A percentile compares a stretch with the other conserved stretches of the same genome.
These are phyloP conservation scores for Trichoderma citrinoviride DNA, from an alignment of 2,329 filamentous ascomycete genomes.

Conservation along the genomic window DNA sequence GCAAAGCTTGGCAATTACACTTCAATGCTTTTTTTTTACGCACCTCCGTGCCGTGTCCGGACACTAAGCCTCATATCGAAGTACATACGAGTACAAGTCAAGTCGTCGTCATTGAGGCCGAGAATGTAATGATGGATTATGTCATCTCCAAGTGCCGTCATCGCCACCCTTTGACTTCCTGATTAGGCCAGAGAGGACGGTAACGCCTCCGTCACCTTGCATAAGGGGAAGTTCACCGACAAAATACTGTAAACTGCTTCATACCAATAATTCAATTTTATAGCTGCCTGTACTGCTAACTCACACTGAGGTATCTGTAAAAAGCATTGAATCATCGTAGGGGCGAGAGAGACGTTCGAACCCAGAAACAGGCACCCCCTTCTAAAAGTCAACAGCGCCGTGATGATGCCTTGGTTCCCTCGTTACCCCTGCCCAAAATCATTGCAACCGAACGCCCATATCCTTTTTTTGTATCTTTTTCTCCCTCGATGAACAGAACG, in stretches of 20 bases:
- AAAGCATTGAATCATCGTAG: not conserved
- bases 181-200: not conserved
- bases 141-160: not conserved
- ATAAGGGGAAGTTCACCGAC: not conserved
- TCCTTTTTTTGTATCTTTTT: slow-evolving; percentile 14
- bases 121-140: not conserved
- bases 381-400: slow-evolving; percentile 22
- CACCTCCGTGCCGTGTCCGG: no score
- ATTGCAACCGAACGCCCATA: not conserved
- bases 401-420: slow-evolving; percentile 10
- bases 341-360: not conserved
- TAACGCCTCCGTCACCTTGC: not conserved
- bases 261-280: not conserved
- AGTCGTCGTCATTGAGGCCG: not conserved
- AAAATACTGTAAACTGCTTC: not conserved
- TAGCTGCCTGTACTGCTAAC: no score
- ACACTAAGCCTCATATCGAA: no score
- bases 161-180: not conserved
- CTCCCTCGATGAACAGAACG: not conserved
- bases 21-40: no score
- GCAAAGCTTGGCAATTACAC: no score
- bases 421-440: not conserved
- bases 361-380: not conserved
- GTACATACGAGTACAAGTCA: no score
- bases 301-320: not conserved